Base-by-base conservation (phyloP, 352 stramenopile species). In the Pythium rhizo-oryzae region DNA sequence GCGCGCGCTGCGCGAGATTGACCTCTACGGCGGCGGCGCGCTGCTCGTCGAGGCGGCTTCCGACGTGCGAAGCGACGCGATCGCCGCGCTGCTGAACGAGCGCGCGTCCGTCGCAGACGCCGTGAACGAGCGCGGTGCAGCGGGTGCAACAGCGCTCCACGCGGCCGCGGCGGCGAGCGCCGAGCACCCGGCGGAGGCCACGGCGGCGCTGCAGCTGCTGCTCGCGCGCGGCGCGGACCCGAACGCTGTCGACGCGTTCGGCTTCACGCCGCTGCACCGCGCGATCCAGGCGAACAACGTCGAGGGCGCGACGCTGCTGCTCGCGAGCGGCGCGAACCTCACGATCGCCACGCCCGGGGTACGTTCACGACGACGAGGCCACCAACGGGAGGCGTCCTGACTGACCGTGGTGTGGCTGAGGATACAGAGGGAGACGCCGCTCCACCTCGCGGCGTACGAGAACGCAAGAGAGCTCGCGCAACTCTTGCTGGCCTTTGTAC, bases 391-490 rank as follows among this genome's bases (percentile, higher is more conserved):
- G n/a, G n/a, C n/a, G n/a, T n/a, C n/a, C n/a, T n/a, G n/a, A n/a
- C 57, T 59, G n/a, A 69, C n/a, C 4, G 21, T 21, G 11, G 39
- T 28, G 33, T 46, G 18, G 16, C 30, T 64, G 30, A 28, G 39
- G 47, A 24, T 5, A 8, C 33, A 77, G 73, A 47, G 62, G 24
- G 73, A 79, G 23, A 71, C 73, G 30, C 62, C 67, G 54, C 50
- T 79, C 62, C 73, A 79, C 64, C 62, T 79, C 3, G 73, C 73
- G 16, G 73, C 69, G 2, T 79, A 77, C 50, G 73, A 77, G 44
- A 79, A 79, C 57, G 65, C 65, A 0, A 49, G 66, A 13, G 73
- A 79, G 37, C 65, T 79, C 47, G 65, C 73, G 24, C 73, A 77
- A 25, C 63, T 79, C 11, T 30, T 79, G 8, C 53, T 79, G 21